Base-by-base conservation (phyloP, 257 asterid species). In the Petrea volubilis region DNA sequence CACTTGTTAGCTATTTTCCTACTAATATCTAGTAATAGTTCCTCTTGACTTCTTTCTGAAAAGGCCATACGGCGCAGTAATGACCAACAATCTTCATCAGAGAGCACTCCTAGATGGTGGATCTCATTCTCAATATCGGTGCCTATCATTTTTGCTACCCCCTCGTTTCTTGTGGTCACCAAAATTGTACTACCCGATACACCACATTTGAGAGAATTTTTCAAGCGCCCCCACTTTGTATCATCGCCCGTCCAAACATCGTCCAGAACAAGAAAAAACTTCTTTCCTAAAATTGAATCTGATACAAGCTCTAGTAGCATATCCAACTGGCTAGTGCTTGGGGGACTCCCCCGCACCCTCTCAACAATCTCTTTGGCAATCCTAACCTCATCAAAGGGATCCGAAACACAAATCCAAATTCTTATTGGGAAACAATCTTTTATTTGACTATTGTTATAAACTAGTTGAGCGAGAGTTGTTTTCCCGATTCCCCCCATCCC, bases 341-440 rank as follows among this genome's bases (percentile, higher is more conserved):
- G 58, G 6, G 34, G 27, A n/a, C 46, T 34, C 33, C 20, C 59
- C 2, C 1, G 7, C 43, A 53, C 46, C 1, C 49, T 27, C 65
- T 63, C 57, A 1, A 72, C 24, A 52, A 72, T 72, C 38, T 11
- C 71, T 18, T 64, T 72, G 27, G 72, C 71, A 63, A 72, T 63
- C 28, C 0, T 25, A 18, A 1, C 18, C 25, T 24, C 23, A 41
- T 72, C 50, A 21, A 72, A 72, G 2, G 62, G 63, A 21, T 76
- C 75, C 0, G 84, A 81, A 12, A 81, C 88, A 67, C 80, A 81
- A 4, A 81, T 58, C 84, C 84, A 84, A 7, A 76, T 55, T 15
- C 60, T 75, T 49, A 27, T 17, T 0, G 68, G 41, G 15, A 80
- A 83, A 63, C 46, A n/a, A n/a, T n/a, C n/a, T n/a, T n/a, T n/a